Base-by-base conservation (phyloP, 495 filamentous ascomycete species). In the Podospora sp. region DNA sequence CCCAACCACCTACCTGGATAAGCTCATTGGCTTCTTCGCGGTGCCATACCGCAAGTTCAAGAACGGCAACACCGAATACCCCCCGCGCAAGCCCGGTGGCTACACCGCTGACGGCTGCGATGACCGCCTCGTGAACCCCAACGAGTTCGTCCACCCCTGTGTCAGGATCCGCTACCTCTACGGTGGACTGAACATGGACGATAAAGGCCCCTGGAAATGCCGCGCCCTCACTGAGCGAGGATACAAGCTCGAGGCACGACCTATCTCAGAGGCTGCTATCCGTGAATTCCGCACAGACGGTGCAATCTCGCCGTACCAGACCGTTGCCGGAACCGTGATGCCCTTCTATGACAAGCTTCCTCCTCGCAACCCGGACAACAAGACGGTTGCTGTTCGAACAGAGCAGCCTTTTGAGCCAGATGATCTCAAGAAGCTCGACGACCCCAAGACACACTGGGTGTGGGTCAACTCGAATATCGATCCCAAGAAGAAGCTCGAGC, bases 131-230 rank as follows among this genome's bases (percentile, higher is more conserved):
- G 21, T n/a, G 6, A 49, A 40, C 2, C 22, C 67, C 25, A 56
- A 58, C 62, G 67, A 69, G 26, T 27, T 52, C 18, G 62, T 69
- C 7, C 67, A 69, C 46, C 67, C 67, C 18, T 65, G 53, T 20
- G 67, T 69, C 20, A 53, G 67, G 18, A 33, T 69, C 18, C 62
- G 67, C 18, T 69, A 69, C 36, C 57, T 65, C 12, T 69, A 61
- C 22, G 67, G 49, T 0, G 67, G 67, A 22, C 56, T 24, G 24
- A 56, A 61, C 36, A 24, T 65, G 56, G 67, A 69, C 21, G 62
- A 69, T 21, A n/a, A 8, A 22, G 64, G 55, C 12, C 26, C 63
- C 1, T 65, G 63, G 63, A 22, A 26, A 12, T 55, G 52, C 14
- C 52, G 52, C 52, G 20, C 16, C 14, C 52, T 55, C 9, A 55